These are phyloP conservation scores for Entonaema liquescens DNA, from an alignment of 495 filamentous ascomycete species.

Conservation along the genomic window DNA sequence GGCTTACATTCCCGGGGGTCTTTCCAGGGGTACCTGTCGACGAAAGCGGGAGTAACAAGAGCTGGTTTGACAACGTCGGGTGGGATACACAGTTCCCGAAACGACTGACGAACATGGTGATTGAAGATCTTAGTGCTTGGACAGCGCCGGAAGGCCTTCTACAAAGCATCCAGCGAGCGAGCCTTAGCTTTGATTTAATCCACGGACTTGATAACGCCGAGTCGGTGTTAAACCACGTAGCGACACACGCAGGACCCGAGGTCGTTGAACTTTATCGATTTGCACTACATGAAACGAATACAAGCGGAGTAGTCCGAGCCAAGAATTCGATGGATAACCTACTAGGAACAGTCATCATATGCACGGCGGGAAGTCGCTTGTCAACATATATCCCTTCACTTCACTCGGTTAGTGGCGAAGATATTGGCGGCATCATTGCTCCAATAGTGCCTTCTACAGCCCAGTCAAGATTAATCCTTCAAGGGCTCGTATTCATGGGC, in stretches of 20 bases:
- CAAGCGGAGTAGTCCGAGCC: conserved; percentile 84
- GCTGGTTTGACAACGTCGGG: conserved; percentile 62
- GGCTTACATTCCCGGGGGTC: conserved; percentile 77
- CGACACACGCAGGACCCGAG: conserved; percentile 77
- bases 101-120: conserved; percentile 67
- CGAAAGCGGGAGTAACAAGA: conserved; percentile 58
- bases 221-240: conserved; percentile 76
- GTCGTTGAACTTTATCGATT: conserved; percentile 84
- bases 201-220: conserved; percentile 81
- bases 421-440: conserved; percentile 80
- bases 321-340: conserved; percentile 73
- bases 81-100: conserved; percentile 61
- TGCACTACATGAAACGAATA: conserved; percentile 74
- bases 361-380: conserved; percentile 71
- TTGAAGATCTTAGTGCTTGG: conserved; percentile 75
- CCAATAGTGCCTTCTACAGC: conserved; percentile 76
- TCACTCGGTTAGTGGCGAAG: conserved; percentile 57
- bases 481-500: conserved; percentile 82
- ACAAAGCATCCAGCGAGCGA: conserved; percentile 72
- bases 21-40: conserved; percentile 79
- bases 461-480: conserved; percentile 74
- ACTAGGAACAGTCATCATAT: conserved; percentile 84
- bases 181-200: conserved; percentile 78
- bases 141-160: conserved; percentile 75
- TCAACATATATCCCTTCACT: conserved; percentile 76